Base-by-base conservation (phyloP, 805 yeast species). In the Lipomyces kockii region DNA sequence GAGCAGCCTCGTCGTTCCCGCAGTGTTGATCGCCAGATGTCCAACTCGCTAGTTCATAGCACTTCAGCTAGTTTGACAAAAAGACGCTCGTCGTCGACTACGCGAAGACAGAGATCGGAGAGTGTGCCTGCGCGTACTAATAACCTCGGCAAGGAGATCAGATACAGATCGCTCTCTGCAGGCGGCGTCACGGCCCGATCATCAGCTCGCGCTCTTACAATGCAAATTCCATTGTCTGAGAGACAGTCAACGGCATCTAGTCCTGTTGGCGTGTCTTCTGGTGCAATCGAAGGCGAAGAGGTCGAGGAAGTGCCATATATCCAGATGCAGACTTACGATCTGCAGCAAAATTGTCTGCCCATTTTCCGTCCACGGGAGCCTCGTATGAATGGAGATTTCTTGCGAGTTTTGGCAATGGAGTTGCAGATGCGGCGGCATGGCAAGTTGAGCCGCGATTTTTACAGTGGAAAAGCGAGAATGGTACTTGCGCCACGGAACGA, bases 321-420 rank as follows among this genome's bases (percentile, higher is more conserved):
- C 35, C 71, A 60, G 27, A 67, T 77, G 69, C 71, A 73, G 43
- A 78, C 80, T 2, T 78, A 75, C 72, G 72, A 71, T 51, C 69
- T 76, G 25, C 73, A 71, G 37, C 71, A 77, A 14, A 77, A 76
- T 39, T 73, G 74, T 34, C 66, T 75, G 22, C 76, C 74, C 8
- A 69, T 74, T 46, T 51, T 69, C 11, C 73, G 78, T 5, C 76
- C 78, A 2, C 76, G 79, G 17, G 78, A 76, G 60, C 72, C 74
- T 17, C 75, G 80, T 11, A 70, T 76, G 71, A 78, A 78, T 66
- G 74, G 79, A 25, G 75, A 75, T 37, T 78, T 77, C 63, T 72
- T 77, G 55, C 76, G 79, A 14, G 65, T 78, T 27, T 71, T 75
- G 49, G 80, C 80, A 2, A 67, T 78, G 55, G 80, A 78, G 63